Evolutionary conservation across 2,329 filamentous ascomycete species (phyloP), one percentile per base, ranked within the genome.

Genomic region (Trichoderma gracile): DNA sequence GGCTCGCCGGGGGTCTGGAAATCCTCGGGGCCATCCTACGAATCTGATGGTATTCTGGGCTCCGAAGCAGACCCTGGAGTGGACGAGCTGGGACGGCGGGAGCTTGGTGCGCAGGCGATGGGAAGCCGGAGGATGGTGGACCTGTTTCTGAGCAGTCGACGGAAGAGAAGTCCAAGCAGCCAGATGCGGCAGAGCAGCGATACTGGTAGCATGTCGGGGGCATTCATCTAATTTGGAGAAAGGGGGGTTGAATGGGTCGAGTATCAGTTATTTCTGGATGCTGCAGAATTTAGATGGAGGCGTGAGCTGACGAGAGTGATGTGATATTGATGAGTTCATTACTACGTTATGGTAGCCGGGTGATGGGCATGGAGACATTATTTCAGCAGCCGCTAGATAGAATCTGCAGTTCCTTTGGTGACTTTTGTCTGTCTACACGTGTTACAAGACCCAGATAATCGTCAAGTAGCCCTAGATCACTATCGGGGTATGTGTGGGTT

Each of bases 81-180:
- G 21, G 52, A 49, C 10, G 43, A 65, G 30, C 25, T 61, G 46
- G 64, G 58, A 27, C 43, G 45, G 10, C 23, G 56, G 21, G 65
- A 66, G 38, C 27, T 63, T 63, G 74, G 77, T 45, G 71, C 73
- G 0, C 78, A 80, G 64, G 72, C 71, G 0, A 71, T 78, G 65
- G 80, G 80, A 2, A 82, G 82, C 68, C 80, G 80, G 71, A 76
- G 76, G 47, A 84, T 86, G 80, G 82, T 86, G 8, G 82, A 86
- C 59, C 65, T 81, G 55, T 85, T 86, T 69, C 73, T 86, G 30
- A 84, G 76, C 65, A 83, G 78, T 53, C 77, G 83, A 19, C 77
- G 79, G 17, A 79, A 72, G 66, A 76, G 77, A 14, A 77, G 79
- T 43, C 71, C 74, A 25, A 78, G 77, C 14, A 77, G 74, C 27